phyloP scores from a whole-genome alignment of 805 yeast species.

The Zygoascus flipseniorum region DNA sequence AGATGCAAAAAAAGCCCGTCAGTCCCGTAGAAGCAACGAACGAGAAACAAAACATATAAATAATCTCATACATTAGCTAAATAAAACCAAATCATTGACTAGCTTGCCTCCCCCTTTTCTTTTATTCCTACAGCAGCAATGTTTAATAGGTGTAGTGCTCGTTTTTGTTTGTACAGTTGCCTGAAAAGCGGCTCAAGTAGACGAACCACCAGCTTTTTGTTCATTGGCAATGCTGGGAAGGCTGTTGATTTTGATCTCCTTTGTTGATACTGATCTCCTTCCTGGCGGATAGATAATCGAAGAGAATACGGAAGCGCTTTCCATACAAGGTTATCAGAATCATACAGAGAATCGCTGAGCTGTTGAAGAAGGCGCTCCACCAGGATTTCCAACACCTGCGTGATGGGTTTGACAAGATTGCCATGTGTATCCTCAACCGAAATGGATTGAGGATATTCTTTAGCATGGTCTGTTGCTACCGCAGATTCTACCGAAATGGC shows the following conservation, averaged over 20 bases:
- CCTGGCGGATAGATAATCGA: conserved; percentile 8
- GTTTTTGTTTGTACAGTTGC: not conserved
- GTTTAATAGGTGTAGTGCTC: not conserved
- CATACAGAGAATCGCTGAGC: not conserved
- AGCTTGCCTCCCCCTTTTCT: not conserved
- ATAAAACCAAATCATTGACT: not conserved
- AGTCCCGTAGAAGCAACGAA: not conserved
- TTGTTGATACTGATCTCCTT: not conserved
- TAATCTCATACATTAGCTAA: not conserved
- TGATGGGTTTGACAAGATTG: not conserved
- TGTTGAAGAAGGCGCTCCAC: not conserved
- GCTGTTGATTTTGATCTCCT: not conserved
- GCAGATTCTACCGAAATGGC: not conserved
- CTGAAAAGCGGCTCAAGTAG: not conserved
- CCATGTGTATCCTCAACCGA: not conserved
- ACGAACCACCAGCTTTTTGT: not conserved
- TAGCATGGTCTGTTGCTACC: not conserved
- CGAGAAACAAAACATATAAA: not conserved
- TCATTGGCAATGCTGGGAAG: not conserved
- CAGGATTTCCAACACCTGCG: not conserved
- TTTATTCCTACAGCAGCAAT: not conserved
- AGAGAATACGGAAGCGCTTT: conserved; percentile 14
- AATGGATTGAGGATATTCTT: not conserved
- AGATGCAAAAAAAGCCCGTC: no score
- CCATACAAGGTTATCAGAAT: conserved; percentile 13